Evolutionary conservation across 2,329 filamentous ascomycete genomes (phyloP).

Genomic region (Emericellopsis atlantica): DNA sequence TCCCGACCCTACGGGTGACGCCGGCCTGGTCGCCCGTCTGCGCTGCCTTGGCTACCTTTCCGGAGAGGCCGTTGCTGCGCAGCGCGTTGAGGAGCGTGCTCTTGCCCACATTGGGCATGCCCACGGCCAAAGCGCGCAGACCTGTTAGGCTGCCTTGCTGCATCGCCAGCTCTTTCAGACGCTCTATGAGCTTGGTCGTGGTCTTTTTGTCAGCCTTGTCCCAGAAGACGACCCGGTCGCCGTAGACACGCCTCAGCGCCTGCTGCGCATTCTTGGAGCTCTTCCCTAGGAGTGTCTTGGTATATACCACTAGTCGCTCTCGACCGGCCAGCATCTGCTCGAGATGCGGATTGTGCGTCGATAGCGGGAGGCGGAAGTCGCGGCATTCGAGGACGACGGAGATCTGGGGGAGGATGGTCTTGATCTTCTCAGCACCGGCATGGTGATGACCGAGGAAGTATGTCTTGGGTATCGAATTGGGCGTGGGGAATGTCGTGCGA

Average conservation of each 20-base stretch:
- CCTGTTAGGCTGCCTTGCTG: conserved; percentile 53
- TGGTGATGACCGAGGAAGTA: conserved; percentile 94
- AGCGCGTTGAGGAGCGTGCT: conserved; percentile 86
- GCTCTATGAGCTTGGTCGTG: conserved; percentile 24
- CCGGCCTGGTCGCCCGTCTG: conserved; percentile 79
- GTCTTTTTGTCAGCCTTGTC: conserved; percentile 18
- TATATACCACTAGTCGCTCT: conserved; percentile 76
- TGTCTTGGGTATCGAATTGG: conserved; percentile 65
- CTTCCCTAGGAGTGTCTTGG: conserved; percentile 65
- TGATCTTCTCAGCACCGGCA: conserved; percentile 71
- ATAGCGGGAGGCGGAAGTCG: conserved; percentile 81
- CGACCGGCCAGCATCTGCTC: conserved; percentile 63
- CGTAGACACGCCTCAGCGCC: conserved; percentile 19
- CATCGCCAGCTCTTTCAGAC: conserved; percentile 17
- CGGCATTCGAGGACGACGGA: conserved; percentile 89
- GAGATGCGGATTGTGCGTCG: conserved; percentile 81
- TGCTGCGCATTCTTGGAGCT: conserved; percentile 15
- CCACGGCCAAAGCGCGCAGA: conserved; percentile 76
- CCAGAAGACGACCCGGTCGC: conserved; percentile 29
- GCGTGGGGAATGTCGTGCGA: conserved; percentile 58
- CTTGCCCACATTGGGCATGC: conserved; percentile 97
- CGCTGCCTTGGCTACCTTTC: conserved; percentile 51
- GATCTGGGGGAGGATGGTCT: conserved; percentile 63
- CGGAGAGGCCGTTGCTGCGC: conserved; percentile 48
- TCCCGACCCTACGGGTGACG: conserved; percentile 74